Evolutionary conservation across 2,329 filamentous ascomycete species (phyloP), one percentile per base, ranked within the genome.

Genomic region (Madurella fahalii): DNA sequence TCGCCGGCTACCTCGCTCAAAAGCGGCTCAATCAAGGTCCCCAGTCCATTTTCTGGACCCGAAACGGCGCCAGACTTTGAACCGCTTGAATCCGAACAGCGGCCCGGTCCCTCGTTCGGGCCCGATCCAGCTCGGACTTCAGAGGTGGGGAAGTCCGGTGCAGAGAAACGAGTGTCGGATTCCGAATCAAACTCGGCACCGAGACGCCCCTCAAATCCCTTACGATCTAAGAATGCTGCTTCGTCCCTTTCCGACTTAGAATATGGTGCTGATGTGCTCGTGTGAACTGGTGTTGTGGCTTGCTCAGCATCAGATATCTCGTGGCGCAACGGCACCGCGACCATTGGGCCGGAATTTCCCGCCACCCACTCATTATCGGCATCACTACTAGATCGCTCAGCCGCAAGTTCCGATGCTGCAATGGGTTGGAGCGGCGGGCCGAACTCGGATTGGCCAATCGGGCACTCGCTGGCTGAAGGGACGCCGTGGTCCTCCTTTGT

Each of bases 131-230:
- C 7, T 43, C 56, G 58, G 60, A 58, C 44, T 52, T 57, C 42
- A 43, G 43, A 13, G 44, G 55, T 59, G 58, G 57, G 56, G 58
- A 56, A 58, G 58, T 62, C 58, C 58, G 60, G 43, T 4, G 30
- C 12, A 40, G 12, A 34, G 17, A 40, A 16, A 40, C 5, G 30
- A 39, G 20, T 18, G 42, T 57, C 56, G 51, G 59, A 17, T n/a
- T 20, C 50, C 13, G 31, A 15, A n/a, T n/a, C 5, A 13, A 8
- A 12, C 34, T 63, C 61, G 61, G 61, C 47, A 9, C 58, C 61
- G 59, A 63, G 52, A 1, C 20, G 17, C 20, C 25, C 40, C 20
- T 11, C 40, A 31, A 16, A 2, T 25, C 13, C 40, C 41, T 52
- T 31, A 31, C 25, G 34, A 9, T 40, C 53, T 13, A 25, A 39